These are phyloP conservation scores for Trichophyton verrucosum DNA, from an alignment of 2,329 filamentous ascomycete genomes.

Conservation along the genomic window DNA sequence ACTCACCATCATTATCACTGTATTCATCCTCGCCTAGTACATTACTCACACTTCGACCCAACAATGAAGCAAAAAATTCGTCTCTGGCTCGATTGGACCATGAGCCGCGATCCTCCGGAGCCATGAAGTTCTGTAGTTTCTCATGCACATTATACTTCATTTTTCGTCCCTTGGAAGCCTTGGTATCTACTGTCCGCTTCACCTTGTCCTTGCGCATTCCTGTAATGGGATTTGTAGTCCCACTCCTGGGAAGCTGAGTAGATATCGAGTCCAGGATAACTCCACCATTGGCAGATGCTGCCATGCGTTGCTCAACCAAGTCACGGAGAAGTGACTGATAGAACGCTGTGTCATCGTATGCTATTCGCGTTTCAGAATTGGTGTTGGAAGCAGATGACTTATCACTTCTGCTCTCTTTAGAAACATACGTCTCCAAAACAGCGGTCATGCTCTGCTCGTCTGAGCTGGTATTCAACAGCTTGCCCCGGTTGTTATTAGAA, in stretches of 20 bases:
- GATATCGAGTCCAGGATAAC: conserved; percentile 24
- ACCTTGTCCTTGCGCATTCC: conserved; percentile 49
- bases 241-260: conserved; percentile 25
- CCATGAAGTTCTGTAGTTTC: conserved; percentile 97
- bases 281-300: conserved; percentile 38
- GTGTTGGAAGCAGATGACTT: conserved; percentile 4
- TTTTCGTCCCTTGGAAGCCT: conserved; percentile 89
- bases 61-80: conserved; percentile 59
- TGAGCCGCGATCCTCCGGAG: conserved; percentile 63
- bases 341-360: conserved; percentile 92
- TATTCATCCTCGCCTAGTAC: conserved; percentile 48
- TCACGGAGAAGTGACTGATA: conserved; percentile 89
- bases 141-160: conserved; percentile 91
- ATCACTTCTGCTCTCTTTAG: conserved; percentile 26
- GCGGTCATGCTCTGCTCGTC: conserved; percentile 40
- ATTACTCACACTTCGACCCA: conserved; percentile 53
- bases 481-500: conserved; percentile 40
- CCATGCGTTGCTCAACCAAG: conserved; percentile 75
- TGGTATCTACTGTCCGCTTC: conserved; percentile 76
- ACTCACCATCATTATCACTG: conserved; percentile 10
- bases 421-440: conserved; percentile 34
- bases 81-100: conserved; percentile 78
- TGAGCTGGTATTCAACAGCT: conserved; percentile 45
- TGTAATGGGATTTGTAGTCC: conserved; percentile 26
- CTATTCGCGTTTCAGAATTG: conserved; percentile 45